A percentile compares a stretch with the other conserved stretches of the same genome.
Evolutionary conservation across 139 green algal species (phyloP).

Genomic region (Diplosphaera chodatii): DNA sequence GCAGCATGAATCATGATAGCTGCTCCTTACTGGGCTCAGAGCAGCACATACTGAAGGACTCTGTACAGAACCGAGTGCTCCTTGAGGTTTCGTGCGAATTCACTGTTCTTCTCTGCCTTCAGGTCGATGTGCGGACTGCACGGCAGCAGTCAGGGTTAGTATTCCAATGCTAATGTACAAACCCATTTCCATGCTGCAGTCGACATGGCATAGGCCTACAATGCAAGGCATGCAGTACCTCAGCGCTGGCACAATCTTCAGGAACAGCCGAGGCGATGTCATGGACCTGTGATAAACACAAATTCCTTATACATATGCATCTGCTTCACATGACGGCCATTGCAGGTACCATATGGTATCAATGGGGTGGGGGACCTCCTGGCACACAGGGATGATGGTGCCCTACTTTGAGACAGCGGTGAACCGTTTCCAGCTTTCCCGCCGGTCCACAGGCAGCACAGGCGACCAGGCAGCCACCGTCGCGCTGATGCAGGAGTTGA

Average conservation of each 20-base stretch:
- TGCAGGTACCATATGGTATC: no score
- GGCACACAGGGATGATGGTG: no score
- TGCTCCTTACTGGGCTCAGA: neutral
- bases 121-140: neutral
- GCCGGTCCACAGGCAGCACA: neutral
- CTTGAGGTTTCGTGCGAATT: neutral
- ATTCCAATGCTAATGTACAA: no score
- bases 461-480: neutral
- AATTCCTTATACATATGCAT: no score
- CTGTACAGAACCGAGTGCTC: neutral
- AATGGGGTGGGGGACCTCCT: no score
- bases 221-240: no score
- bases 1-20: no score
- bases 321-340: no score
- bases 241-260: neutral
- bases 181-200: no score
- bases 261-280: neutral
- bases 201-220: no score
- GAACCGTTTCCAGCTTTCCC: neutral
- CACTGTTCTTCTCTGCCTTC: neutral
- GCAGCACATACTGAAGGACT: neutral
- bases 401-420: neutral
- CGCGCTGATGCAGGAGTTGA: neutral
- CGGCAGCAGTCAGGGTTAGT: neutral
- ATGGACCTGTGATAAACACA: neutral